Conservation (phyloP, 257 asterid species). For the Solanum virginianum region DNA sequence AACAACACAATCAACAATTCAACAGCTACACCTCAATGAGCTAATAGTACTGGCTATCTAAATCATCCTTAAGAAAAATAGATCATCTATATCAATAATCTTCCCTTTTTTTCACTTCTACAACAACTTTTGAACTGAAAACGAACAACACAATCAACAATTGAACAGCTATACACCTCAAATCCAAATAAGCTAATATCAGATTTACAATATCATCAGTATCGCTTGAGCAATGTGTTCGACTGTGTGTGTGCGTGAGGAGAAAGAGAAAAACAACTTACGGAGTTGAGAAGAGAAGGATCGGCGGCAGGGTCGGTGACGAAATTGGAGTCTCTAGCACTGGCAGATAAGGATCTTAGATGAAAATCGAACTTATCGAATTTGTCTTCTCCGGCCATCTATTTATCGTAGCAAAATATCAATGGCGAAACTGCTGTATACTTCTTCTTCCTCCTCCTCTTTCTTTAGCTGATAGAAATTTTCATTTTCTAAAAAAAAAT, state of each 20-base stretch:
- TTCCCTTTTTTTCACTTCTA: too few relatives aligned
- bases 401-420: neutral
- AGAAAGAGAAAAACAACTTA: neutral
- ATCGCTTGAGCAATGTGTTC: neutral
- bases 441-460: neutral
- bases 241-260: neutral
- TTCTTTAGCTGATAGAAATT: neutral
- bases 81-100: too few relatives aligned
- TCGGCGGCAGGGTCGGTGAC: slow-evolving; percentile 63
- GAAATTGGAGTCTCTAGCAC: slow-evolving; percentile 69
- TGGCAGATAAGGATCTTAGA: slow-evolving; percentile 58
- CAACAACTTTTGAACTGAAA: slow-evolving; percentile 33
- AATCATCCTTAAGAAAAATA: too few relatives aligned
- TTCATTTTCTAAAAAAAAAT: too few relatives aligned
- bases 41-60: too few relatives aligned
- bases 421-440: neutral
- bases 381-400: slow-evolving; percentile 14
- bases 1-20: too few relatives aligned
- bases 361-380: slow-evolving; percentile 61
- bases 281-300: slow-evolving; percentile 64
- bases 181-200: neutral
- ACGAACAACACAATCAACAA: neutral
- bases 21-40: too few relatives aligned
- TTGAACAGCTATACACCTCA: neutral
- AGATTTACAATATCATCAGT: neutral